Evolutionary conservation across 1,284 basidiomycete species (phyloP), one percentile per base, ranked within the genome.

Genomic region (Puccinia coronata): DNA sequence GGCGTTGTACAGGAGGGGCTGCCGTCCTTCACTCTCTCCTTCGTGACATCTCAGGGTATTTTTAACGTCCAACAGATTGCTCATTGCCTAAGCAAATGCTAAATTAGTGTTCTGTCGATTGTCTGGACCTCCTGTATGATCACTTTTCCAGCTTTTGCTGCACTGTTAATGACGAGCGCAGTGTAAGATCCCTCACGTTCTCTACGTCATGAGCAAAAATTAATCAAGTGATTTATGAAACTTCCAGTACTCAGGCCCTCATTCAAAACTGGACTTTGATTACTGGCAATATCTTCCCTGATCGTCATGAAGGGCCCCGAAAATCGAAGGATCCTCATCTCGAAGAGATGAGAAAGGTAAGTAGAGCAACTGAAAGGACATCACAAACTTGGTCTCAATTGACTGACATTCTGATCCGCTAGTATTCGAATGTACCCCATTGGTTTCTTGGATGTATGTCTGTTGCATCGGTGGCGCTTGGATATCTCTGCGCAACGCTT

Each of bases 141-240:
- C 18, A 14, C 20, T 71, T 28, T 43, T 43, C 28, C 41, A 81
- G 80, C 80, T 34, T 81, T 74, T 75, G 80, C 80, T 28, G 80
- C 80, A 51, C 12, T 81, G 12, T 69, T 81, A n/a, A 75, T 81
- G 80, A 81, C 80, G 8, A 81, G 80, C 63, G 80, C 80, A 28
- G 51, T 81, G 80, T 81, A 31, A 81, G 72, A 55, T 43, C 9
- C 39, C 34, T 72, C 2, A 34, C 14, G 1, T 43, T 57, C 31
- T 39, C 23, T 4, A 31, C 12, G 43, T 59, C 6, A 6, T 39
- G 31, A 14, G 34, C 47, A n/a, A n/a, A 34, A 31, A 0, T 55
- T 31, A 53, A 71, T 34, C 2, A 1, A 25, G 23, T 47, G 12
- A 67, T 47, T 28, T 67, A 20, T 28, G 63, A 28, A 28, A 67